These are phyloP conservation scores for Podaxis rugospora DNA, from an alignment of 768 basidiomycete species.

Conservation along the genomic window DNA sequence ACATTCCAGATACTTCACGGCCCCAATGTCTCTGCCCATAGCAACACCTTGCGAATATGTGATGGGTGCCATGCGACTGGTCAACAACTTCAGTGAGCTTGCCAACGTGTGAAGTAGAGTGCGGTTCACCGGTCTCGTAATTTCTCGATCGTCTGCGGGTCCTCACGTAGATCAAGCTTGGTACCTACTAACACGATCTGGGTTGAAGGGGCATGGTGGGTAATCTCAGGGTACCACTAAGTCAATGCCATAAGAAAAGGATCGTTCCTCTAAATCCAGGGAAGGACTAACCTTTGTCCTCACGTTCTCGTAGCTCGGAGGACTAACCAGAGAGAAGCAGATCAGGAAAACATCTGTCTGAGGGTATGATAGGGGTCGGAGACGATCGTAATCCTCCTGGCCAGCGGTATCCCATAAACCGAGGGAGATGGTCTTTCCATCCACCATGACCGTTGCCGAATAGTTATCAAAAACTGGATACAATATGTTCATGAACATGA, in stretches of 20 bases:
- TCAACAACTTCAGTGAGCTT: slow-evolving; percentile 7
- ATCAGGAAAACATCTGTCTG: slow-evolving; percentile 99
- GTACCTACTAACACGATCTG: slow-evolving; percentile 94
- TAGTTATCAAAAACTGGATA: slow-evolving; percentile 96
- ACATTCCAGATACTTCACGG: slow-evolving; percentile 95
- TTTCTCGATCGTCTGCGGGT: slow-evolving; percentile 88
- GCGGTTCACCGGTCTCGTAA: slow-evolving; percentile 74
- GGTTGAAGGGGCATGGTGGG: slow-evolving; percentile 93
- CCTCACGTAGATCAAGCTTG: slow-evolving; percentile 96
- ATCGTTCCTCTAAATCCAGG: not conserved
- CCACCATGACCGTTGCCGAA: slow-evolving; percentile 97
- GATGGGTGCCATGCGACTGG: slow-evolving; percentile 91
- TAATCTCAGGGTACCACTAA: slow-evolving; percentile 96
- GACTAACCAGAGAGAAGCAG: slow-evolving; percentile 97
- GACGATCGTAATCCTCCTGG: slow-evolving; percentile 98
- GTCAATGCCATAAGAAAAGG: slow-evolving; percentile 13
- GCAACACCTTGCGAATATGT: slow-evolving; percentile 86
- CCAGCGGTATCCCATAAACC: slow-evolving; percentile 99
- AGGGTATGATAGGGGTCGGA: slow-evolving; percentile 96
- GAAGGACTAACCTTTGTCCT: slow-evolving; percentile 77
- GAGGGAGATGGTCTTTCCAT: slow-evolving; percentile 96
- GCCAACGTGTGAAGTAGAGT: slow-evolving; percentile 1
- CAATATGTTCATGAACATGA: slow-evolving; percentile 2
- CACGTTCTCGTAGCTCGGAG: slow-evolving; percentile 98
- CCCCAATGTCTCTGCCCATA: slow-evolving; percentile 91